Conservation (phyloP, 768 basidiomycete species). For the Ephemerocybe angulata region DNA sequence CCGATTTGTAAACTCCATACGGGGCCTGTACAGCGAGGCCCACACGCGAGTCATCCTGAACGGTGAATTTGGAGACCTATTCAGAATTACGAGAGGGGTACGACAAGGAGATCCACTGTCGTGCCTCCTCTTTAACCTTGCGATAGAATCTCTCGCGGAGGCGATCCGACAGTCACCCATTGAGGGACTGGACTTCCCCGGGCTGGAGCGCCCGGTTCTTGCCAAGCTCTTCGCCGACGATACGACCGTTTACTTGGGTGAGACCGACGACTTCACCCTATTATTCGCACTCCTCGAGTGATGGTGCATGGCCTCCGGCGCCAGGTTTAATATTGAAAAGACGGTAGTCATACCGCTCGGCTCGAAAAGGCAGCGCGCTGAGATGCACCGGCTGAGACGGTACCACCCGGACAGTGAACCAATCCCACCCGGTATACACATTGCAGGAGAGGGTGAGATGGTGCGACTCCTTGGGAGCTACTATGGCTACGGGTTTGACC, state of each 20-base stretch:
- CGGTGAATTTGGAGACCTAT: conserved; percentile 18
- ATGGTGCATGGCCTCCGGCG: conserved; percentile 40
- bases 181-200: conserved; percentile 16
- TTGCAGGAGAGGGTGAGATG: conserved; percentile 26
- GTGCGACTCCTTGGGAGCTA: conserved; percentile 31
- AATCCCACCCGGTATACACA: conserved; percentile 16
- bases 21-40: conserved; percentile 3
- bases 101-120: conserved; percentile 36
- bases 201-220: conserved; percentile 14
- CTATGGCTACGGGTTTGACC: conserved; percentile 26
- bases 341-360: conserved; percentile 39
- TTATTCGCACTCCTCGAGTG: conserved; percentile 24
- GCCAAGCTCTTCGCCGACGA: conserved; percentile 37
- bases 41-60: conserved; percentile 29
- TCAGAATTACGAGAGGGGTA: conserved; percentile 26
- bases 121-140: conserved; percentile 32
- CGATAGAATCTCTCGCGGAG: conserved; percentile 32
- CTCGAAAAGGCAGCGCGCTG: conserved; percentile 11
- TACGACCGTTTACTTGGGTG: conserved; percentile 32
- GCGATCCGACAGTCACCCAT: conserved; percentile 18
- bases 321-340: conserved; percentile 40
- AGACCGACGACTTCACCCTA: conserved; percentile 20
- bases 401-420: conserved; percentile 27
- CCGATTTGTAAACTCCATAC: background rate
- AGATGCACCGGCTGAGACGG: background rate